phyloP scores from a whole-genome alignment of 2,329 filamentous ascomycete species.

The Ophiobolus disseminans region DNA sequence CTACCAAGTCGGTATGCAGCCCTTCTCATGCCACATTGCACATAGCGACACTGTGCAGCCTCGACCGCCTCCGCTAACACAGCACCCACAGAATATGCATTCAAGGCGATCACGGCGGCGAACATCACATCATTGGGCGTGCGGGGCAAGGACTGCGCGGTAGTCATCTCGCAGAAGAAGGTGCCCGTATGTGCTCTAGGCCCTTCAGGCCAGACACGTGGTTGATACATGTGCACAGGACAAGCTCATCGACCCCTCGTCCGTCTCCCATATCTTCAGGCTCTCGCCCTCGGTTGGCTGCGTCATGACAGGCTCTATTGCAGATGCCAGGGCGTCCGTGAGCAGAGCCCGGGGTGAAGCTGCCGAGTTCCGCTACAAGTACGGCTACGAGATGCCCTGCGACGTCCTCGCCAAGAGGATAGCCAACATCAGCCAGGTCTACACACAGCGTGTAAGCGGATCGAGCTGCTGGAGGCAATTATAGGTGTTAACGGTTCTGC shows the following conservation, averaged over 20 bases:
- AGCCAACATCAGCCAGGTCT: conserved; percentile 99
- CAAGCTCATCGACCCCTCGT: conserved; percentile 97
- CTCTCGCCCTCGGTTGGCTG: conserved; percentile 95
- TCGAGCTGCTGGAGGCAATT: conserved; percentile 3
- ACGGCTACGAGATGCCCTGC: conserved; percentile 98
- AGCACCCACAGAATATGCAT: conserved; percentile 85
- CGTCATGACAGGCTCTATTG: conserved; percentile 98
- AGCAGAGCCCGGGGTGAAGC: conserved; percentile 94
- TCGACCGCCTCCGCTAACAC: conserved; percentile 22
- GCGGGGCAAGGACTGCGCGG: conserved; percentile 94
- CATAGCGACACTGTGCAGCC: background rate
- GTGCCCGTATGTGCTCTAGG: conserved; percentile 76
- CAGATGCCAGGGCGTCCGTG: conserved; percentile 91
- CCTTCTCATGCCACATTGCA: conserved; percentile 2
- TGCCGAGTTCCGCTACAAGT: conserved; percentile 98
- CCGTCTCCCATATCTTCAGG: conserved; percentile 96
- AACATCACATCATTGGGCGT: conserved; percentile 99
- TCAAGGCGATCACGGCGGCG: conserved; percentile 99
- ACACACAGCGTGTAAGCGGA: conserved; percentile 91
- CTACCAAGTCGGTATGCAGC: conserved; percentile 93
- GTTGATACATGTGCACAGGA: conserved; percentile 65
- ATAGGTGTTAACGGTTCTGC: conserved; percentile 40
- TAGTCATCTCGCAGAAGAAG: conserved; percentile 99
- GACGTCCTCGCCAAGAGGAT: conserved; percentile 95
- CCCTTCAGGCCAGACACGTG: conserved; percentile 1